A percentile compares a stretch with the other conserved stretches of the same genome.
Evolutionary conservation across 768 basidiomycete genomes (phyloP).

Genomic region (Leccinum uliginosum): DNA sequence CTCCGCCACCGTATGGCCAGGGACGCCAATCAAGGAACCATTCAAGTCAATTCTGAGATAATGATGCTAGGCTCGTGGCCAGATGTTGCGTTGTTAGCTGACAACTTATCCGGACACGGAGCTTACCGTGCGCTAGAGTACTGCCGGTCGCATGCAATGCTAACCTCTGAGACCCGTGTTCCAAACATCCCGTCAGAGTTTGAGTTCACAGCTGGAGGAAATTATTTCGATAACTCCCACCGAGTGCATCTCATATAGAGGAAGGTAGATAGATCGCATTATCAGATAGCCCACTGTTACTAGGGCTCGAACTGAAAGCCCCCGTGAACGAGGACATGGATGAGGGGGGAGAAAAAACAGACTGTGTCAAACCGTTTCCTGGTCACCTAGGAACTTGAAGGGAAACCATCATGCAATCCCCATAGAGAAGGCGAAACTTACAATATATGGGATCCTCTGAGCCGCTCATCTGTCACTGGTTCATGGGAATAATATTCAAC

Average conservation of each 20-base stretch:
- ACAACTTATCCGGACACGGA: too few species aligned
- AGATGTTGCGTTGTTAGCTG: neutral
- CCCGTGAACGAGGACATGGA: neutral
- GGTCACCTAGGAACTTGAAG: neutral
- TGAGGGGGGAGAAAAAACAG: neutral
- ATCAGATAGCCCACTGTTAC: too few species aligned
- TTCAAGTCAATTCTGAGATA: neutral
- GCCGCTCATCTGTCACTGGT: neutral
- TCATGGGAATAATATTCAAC: neutral
- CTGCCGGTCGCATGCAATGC: neutral
- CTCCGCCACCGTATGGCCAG: neutral
- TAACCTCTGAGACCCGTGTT: neutral
- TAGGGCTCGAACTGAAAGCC: too few species aligned
- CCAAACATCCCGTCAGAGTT: neutral
- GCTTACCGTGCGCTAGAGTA: neutral
- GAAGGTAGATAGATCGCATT: too few species aligned
- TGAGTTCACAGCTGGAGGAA: too few species aligned
- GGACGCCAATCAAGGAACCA: neutral
- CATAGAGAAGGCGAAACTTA: neutral
- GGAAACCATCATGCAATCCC: neutral
- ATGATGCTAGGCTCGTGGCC: neutral
- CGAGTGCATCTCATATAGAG: too few species aligned
- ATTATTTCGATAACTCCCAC: too few species aligned
- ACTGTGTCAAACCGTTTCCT: neutral
- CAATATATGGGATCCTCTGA: neutral